These are phyloP conservation scores for Termitomyces sp. DNA, from an alignment of 768 basidiomycete genomes.

Conservation along the genomic window DNA sequence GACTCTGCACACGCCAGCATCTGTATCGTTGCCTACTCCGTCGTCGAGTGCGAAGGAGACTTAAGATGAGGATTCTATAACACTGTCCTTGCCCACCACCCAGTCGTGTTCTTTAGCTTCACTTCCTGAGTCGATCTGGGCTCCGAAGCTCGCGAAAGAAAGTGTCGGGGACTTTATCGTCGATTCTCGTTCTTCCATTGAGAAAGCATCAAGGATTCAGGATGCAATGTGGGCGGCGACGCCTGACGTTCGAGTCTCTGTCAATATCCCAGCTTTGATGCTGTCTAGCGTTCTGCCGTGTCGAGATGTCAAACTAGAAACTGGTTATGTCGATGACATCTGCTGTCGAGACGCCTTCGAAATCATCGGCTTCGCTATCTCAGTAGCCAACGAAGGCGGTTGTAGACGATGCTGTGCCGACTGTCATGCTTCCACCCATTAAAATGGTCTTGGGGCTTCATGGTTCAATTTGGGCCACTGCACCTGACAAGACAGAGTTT, in stretches of 20 bases:
- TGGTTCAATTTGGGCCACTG: not conserved
- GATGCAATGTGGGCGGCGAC: not conserved
- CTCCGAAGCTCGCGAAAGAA: not conserved
- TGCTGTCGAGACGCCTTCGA: not conserved
- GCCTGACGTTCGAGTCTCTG: not conserved
- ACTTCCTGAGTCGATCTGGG: not conserved
- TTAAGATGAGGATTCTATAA: not conserved
- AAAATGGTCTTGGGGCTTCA: not conserved
- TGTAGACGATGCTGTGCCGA: not conserved
- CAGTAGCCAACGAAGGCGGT: no score
- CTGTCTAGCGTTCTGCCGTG: no score
- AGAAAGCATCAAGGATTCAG: no score
- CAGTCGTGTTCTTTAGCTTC: not conserved
- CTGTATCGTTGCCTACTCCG: not conserved
- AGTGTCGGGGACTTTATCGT: no score
- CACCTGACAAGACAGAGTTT: not conserved
- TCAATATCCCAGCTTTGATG: no score
- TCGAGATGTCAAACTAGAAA: no score
- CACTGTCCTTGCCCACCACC: not conserved
- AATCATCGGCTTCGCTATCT: no score
- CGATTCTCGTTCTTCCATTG: no score
- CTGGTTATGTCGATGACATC: no score
- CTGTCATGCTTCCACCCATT: not conserved
- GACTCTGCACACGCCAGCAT: not conserved
- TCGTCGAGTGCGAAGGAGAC: not conserved